phyloP scores from a whole-genome alignment of 345 rosid species.

The Citrus mangshanensis region DNA sequence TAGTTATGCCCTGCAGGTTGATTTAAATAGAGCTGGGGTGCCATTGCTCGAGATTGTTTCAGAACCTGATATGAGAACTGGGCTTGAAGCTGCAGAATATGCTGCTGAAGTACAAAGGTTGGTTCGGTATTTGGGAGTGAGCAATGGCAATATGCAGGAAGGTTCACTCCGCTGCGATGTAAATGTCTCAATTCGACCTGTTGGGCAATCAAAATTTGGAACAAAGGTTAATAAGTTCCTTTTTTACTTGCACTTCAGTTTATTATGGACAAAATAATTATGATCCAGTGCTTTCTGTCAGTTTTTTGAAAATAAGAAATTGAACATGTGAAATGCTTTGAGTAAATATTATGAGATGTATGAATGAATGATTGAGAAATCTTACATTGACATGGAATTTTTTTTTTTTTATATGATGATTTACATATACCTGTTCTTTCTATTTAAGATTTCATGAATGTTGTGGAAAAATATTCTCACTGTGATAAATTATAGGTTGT shows the following conservation, averaged over 20 bases:
- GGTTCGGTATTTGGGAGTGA: slow-evolving; percentile 74
- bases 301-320: slow-evolving; percentile 1
- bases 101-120: slow-evolving; percentile 82
- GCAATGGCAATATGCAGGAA: slow-evolving; percentile 97
- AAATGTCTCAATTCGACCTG: slow-evolving; percentile 87
- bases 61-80: slow-evolving; percentile 97
- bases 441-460: neutral
- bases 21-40: slow-evolving; percentile 94
- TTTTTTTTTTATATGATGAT: neutral
- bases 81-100: slow-evolving; percentile 83
- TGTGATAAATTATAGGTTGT: neutral
- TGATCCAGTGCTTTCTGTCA: neutral
- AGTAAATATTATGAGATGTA: neutral
- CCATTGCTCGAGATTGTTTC: slow-evolving; percentile 97
- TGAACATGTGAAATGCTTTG: neutral
- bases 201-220: slow-evolving; percentile 76
- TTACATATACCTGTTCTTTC: neutral
- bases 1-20: slow-evolving; percentile 53
- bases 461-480: neutral
- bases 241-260: slow-evolving; percentile 1
- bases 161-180: slow-evolving; percentile 97
- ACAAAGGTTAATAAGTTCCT: slow-evolving; percentile 60
- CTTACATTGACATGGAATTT: neutral
- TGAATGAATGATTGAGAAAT: neutral
- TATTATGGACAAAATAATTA: neutral